phyloP scores from a whole-genome alignment of 495 filamentous ascomycete genomes.

The Neurospora sp. region DNA sequence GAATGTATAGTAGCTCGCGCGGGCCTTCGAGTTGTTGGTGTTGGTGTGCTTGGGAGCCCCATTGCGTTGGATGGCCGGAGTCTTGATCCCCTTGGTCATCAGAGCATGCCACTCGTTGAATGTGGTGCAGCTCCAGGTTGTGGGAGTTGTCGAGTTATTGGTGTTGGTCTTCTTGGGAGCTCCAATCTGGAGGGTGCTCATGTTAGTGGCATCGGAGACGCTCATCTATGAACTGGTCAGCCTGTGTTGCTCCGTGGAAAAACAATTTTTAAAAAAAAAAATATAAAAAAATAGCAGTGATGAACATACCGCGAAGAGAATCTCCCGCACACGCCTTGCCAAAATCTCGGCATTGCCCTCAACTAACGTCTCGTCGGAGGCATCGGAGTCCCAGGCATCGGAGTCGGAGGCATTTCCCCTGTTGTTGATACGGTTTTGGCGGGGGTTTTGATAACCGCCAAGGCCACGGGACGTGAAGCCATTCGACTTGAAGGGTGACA shows the following conservation, averaged over 20 bases:
- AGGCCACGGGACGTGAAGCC: background rate
- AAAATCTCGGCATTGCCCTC: background rate
- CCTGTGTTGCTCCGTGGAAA: background rate
- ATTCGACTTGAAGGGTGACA: background rate
- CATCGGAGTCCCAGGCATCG: too few relatives aligned
- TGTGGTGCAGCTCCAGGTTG: background rate
- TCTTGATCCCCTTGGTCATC: too few relatives aligned
- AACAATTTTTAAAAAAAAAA: too few relatives aligned
- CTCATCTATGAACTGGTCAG: background rate
- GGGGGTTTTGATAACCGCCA: too few relatives aligned
- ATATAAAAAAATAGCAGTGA: background rate
- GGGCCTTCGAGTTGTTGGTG: background rate
- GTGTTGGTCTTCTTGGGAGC: background rate
- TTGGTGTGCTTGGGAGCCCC: too few relatives aligned
- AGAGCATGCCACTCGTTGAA: background rate
- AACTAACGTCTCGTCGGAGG: too few relatives aligned
- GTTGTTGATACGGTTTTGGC: too few relatives aligned
- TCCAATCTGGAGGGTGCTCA: background rate
- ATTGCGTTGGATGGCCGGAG: too few relatives aligned
- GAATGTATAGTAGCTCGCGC: background rate
- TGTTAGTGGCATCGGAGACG: background rate
- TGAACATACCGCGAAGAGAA: background rate
- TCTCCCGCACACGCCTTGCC: background rate
- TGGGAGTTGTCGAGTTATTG: background rate
- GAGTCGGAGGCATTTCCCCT: too few relatives aligned